Evolutionary conservation across 2,329 filamentous ascomycete genomes (phyloP).

Genomic region (Teratosphaeria viscida): DNA sequence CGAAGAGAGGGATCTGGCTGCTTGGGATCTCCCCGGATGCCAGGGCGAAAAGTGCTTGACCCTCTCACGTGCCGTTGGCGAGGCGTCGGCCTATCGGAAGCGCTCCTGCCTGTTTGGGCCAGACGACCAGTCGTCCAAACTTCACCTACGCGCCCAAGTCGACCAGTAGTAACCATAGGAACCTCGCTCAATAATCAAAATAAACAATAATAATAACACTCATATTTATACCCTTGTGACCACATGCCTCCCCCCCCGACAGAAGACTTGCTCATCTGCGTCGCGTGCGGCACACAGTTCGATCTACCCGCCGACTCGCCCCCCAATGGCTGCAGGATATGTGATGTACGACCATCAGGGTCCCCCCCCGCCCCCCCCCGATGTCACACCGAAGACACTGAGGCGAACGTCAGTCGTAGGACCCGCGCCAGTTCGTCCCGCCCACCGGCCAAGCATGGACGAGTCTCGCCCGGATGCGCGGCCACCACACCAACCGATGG

Average conservation of each 20-base stretch:
- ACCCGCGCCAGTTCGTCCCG: slow-evolving; percentile 59
- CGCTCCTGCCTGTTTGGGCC: background rate
- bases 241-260: background rate
- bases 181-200: background rate
- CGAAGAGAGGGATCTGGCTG: too few species aligned
- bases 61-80: background rate
- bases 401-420: slow-evolving; percentile 23
- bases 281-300: slow-evolving; percentile 61
- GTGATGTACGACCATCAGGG: slow-evolving; percentile 46
- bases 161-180: background rate
- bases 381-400: background rate
- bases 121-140: background rate
- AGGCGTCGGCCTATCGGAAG: background rate
- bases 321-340: slow-evolving; percentile 54
- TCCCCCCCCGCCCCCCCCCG: background rate
- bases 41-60: too few species aligned
- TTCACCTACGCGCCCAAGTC: background rate
- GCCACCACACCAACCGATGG: slow-evolving; percentile 45
- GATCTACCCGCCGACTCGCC: slow-evolving; percentile 40
- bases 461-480: slow-evolving; percentile 37
- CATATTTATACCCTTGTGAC: background rate
- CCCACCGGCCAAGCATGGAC: slow-evolving; percentile 56
- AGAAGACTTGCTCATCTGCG: slow-evolving; percentile 48
- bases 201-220: too few species aligned
- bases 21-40: too few species aligned